Percentiles rank a stretch among this genome's conserved stretches.
Evolutionary conservation across 108 stramenopile species (phyloP).

Genomic region (Skeletonema potamos): DNA sequence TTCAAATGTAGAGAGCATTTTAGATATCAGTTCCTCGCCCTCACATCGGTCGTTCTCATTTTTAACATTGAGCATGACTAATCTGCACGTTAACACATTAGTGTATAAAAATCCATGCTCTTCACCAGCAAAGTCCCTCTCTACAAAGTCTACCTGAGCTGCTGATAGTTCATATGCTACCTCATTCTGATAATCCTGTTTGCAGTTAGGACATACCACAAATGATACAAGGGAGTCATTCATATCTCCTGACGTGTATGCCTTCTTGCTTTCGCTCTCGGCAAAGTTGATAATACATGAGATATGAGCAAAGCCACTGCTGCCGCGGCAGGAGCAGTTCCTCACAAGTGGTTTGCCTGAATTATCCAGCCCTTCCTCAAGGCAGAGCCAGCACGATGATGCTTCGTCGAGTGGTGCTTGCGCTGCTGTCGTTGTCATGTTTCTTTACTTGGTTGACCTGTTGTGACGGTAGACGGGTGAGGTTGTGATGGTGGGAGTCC

Average conservation of each 20-base stretch:
- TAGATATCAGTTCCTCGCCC: neutral
- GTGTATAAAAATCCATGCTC: neutral
- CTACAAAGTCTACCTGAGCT: neutral
- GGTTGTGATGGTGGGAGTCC: too few species aligned
- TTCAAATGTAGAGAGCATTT: neutral
- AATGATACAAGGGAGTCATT: neutral
- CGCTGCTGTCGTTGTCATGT: neutral
- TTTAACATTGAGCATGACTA: neutral
- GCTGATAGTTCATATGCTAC: neutral
- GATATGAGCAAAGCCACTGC: neutral
- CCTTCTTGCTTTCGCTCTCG: neutral
- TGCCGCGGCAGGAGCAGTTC: neutral
- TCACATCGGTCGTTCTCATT: neutral
- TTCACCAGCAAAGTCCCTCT: neutral
- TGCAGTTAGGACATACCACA: neutral
- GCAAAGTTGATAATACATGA: neutral
- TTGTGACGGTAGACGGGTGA: too few species aligned
- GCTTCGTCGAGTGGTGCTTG: neutral
- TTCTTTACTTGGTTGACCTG: too few species aligned
- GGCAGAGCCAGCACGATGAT: neutral
- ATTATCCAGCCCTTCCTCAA: neutral
- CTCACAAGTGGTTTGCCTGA: neutral
- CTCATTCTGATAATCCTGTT: slow-evolving; percentile 2
- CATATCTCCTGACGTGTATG: neutral
- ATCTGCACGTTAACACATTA: neutral